phyloP scores from a whole-genome alignment of 352 stramenopile genomes.

The Globisporangium sylvaticum region DNA sequence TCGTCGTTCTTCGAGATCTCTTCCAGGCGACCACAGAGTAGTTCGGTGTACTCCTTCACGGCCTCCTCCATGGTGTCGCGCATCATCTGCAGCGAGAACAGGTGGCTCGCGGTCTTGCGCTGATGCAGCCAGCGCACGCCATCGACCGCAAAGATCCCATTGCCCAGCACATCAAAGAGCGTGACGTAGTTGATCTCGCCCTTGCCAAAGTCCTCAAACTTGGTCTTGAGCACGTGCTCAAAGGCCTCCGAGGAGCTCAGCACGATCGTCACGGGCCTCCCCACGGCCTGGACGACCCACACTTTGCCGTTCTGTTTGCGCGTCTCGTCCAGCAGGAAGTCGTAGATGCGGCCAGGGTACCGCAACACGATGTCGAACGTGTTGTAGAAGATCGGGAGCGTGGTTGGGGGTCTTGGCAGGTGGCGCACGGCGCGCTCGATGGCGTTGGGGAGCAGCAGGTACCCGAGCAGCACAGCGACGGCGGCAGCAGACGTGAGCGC shows the following conservation, averaged over 20 bases:
- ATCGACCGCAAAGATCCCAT: constrained; percentile 55
- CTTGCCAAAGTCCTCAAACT: constrained; percentile 58
- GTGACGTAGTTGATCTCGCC: constrained; percentile 20
- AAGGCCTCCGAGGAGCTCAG: constrained; percentile 20
- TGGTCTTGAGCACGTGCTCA: constrained; percentile 36
- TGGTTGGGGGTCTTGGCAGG: too few relatives aligned
- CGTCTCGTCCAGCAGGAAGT: constrained; percentile 32
- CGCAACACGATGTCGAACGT: constrained; percentile 32
- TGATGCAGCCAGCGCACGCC: constrained; percentile 44
- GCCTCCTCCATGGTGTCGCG: constrained; percentile 29
- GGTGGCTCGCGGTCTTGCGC: constrained; percentile 71
- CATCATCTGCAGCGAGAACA: constrained; percentile 52
- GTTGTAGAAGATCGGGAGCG: constrained; percentile 28
- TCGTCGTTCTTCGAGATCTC: background rate
- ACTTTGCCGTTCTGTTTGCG: constrained; percentile 15
- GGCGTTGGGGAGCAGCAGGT: too few relatives aligned
- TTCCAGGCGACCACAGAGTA: constrained; percentile 14
- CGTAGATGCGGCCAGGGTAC: constrained; percentile 12
- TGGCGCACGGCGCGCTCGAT: too few relatives aligned
- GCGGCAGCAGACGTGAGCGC: too few relatives aligned
- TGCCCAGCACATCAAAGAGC: constrained; percentile 41
- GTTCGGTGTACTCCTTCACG: constrained; percentile 14
- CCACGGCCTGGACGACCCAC: constrained; percentile 12
- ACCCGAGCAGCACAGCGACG: too few relatives aligned
- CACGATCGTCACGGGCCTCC: constrained; percentile 18